Base-by-base conservation (phyloP, 768 basidiomycete species). In the Amanita pallidorosea region DNA sequence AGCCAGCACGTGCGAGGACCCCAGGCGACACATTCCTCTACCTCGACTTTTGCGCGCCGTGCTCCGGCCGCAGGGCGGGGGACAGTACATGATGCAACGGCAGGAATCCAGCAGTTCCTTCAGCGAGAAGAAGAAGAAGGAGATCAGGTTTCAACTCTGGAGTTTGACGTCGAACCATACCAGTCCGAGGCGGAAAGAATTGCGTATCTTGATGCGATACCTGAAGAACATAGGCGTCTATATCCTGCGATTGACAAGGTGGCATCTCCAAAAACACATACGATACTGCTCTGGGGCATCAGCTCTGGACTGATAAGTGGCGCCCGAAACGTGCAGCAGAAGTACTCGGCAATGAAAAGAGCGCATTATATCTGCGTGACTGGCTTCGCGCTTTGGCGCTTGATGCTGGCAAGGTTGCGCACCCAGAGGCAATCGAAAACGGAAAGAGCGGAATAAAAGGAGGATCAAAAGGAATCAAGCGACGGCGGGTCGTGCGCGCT, bases 381-480 rank as follows among this genome's bases (percentile, higher is more conserved):
- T 94, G 91, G 91, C 70, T 94, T 44, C 65, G 65, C 22, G 80
- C 85, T n/a, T 73, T 88, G 11, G 77, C 79, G 54, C 58, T 91
- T 20, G 75, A 77, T n/a, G 63, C 75, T 17, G 66, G 55, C 54
- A n/a, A 55, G 36, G 29, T 46, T 33, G 47, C 54, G 33, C 22
- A 38, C 27, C 48, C 44, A 22, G 34, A 36, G 40, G 25, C 56
- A 31, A 53, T 54, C 53, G 54, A 36, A 52, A 49, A 54, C 37
- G 62, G 56, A 15, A 59, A 18, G 35, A 45, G 40, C 64, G 61
- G 48, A 62, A 51, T 36, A 22, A 44, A 55, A 61, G 29, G 9
- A 20, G 48, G 54, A 17, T 53, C 41, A 12, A 68, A 70, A 56
- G 74, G 74, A 11, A 63, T 59, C 33, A 87, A 87, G 58, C 75